A percentile compares a stretch with the other conserved stretches of the same genome.
Conservation (phyloP, 768 basidiomycete species). For the Termitomyces sp. region DNA sequence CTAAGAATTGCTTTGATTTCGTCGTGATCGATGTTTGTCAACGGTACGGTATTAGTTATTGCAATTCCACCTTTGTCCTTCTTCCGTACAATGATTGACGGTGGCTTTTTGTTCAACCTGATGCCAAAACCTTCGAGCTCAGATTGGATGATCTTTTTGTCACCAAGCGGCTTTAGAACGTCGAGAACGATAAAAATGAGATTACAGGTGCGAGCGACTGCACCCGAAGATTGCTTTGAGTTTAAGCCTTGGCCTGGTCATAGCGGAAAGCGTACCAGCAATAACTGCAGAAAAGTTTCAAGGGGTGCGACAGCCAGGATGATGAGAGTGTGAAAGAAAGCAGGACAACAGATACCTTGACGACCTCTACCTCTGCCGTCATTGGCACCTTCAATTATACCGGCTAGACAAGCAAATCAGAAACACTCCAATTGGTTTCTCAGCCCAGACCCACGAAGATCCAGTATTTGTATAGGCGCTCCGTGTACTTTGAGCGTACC, state of each 20-base stretch:
- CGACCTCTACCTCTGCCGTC: conserved; percentile 95
- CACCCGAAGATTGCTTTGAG: conserved; percentile 7
- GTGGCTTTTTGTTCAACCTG: conserved; percentile 91
- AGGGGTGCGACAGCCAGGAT: background rate
- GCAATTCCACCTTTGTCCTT: conserved; percentile 92
- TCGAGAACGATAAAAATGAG: conserved; percentile 98
- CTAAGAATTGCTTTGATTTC: conserved; percentile 93
- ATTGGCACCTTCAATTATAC: conserved; percentile 97
- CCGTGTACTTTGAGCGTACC: conserved; percentile 94
- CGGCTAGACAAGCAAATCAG: conserved; percentile 44
- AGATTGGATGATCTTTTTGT: conserved; percentile 85
- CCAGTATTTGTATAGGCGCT: conserved; percentile 92
- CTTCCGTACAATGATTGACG: conserved; percentile 74
- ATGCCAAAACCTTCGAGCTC: conserved; percentile 99
- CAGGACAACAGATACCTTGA: conserved; percentile 53
- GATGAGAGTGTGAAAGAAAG: conserved; percentile 1
- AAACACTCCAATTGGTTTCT: background rate
- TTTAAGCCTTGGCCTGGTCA: conserved; percentile 6
- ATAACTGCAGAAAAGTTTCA: conserved; percentile 42
- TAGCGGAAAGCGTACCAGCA: conserved; percentile 50
- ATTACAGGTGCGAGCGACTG: conserved; percentile 96
- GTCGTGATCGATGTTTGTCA: conserved; percentile 92
- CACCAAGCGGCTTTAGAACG: conserved; percentile 95
- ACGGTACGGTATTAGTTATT: conserved; percentile 94
- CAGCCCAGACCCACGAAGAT: conserved; percentile 59